A percentile compares a stretch with the other conserved stretches of the same genome.
Conservation (phyloP, 176 grass and related monocot genomes). For the Avena atlantica region DNA sequence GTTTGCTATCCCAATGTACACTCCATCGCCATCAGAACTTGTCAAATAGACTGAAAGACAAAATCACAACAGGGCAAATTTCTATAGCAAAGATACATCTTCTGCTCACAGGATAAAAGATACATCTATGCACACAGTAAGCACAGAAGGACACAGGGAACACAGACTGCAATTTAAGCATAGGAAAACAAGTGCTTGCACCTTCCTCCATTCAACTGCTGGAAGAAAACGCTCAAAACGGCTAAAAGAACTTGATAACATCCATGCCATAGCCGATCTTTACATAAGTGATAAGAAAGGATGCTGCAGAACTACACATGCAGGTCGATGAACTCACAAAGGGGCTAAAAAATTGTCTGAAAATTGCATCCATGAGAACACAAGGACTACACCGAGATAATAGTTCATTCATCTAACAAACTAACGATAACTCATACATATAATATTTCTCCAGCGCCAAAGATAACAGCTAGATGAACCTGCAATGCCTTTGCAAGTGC, state of each 20-base stretch:
- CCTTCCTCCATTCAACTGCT: not conserved
- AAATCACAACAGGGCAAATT: not conserved
- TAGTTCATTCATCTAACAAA: slow-evolving; percentile 23
- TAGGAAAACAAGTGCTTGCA: not conserved
- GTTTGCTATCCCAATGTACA: no score
- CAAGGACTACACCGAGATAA: slow-evolving; percentile 21
- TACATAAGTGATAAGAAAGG: no score
- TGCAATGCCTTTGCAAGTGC: slow-evolving; percentile 6
- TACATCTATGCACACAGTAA: not conserved
- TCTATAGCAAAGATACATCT: not conserved
- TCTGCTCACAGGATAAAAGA: no score
- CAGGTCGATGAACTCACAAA: slow-evolving; percentile 6
- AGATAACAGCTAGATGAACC: slow-evolving; percentile 32
- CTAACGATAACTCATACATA: slow-evolving; percentile 26
- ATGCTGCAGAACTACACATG: not conserved
- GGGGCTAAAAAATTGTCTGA: slow-evolving; percentile 16
- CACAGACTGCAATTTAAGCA: not conserved
- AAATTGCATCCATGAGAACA: slow-evolving; percentile 39
- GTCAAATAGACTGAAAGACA: not conserved
- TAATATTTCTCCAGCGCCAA: slow-evolving; percentile 25
- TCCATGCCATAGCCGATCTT: not conserved
- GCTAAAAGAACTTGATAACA: not conserved
- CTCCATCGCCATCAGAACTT: no score
- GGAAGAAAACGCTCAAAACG: not conserved
- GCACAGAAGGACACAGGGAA: not conserved